phyloP scores from a whole-genome alignment of 495 filamentous ascomycete species.

The Penicillium nucicola region DNA sequence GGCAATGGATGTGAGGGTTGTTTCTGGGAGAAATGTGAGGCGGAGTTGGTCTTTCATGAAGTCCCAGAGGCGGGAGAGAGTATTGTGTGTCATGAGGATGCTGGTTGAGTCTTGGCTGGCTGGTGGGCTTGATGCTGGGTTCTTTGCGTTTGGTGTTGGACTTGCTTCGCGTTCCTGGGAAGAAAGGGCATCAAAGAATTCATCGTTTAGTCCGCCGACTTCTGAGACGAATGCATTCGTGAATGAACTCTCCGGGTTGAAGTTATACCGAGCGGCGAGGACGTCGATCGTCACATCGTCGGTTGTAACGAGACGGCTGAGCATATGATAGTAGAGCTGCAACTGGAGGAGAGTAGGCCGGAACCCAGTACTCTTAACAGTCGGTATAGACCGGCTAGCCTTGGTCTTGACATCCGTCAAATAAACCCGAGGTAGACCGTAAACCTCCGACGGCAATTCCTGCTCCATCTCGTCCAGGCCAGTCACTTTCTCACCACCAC shows the following conservation, averaged over 20 bases:
- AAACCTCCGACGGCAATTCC: slow-evolving; percentile 22
- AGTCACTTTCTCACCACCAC: slow-evolving; percentile 1
- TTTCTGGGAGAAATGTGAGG: slow-evolving; percentile 52
- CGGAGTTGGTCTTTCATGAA: slow-evolving; percentile 66
- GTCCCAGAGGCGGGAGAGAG: slow-evolving; percentile 58
- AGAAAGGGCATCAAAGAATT: slow-evolving; percentile 42
- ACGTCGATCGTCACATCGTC: slow-evolving; percentile 61
- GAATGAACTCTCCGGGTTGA: slow-evolving; percentile 63
- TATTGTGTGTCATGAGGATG: slow-evolving; percentile 58
- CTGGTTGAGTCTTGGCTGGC: slow-evolving; percentile 49
- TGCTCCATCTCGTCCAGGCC: not conserved
- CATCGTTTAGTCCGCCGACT: slow-evolving; percentile 65
- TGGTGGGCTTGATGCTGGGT: slow-evolving; percentile 7
- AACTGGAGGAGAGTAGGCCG: slow-evolving; percentile 81
- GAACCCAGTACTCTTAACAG: slow-evolving; percentile 58
- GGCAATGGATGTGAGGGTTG: slow-evolving; percentile 20
- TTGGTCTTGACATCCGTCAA: slow-evolving; percentile 90
- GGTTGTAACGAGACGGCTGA: slow-evolving; percentile 68
- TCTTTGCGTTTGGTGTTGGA: slow-evolving; percentile 24
- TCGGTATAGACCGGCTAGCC: slow-evolving; percentile 56
- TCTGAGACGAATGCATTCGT: slow-evolving; percentile 79
- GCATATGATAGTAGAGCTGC: slow-evolving; percentile 86
- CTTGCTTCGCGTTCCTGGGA: slow-evolving; percentile 31
- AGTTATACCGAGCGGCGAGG: slow-evolving; percentile 65
- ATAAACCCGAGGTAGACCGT: slow-evolving; percentile 53